Conservation (phyloP, 805 yeast species). For the Jamesozyma hellenica region DNA sequence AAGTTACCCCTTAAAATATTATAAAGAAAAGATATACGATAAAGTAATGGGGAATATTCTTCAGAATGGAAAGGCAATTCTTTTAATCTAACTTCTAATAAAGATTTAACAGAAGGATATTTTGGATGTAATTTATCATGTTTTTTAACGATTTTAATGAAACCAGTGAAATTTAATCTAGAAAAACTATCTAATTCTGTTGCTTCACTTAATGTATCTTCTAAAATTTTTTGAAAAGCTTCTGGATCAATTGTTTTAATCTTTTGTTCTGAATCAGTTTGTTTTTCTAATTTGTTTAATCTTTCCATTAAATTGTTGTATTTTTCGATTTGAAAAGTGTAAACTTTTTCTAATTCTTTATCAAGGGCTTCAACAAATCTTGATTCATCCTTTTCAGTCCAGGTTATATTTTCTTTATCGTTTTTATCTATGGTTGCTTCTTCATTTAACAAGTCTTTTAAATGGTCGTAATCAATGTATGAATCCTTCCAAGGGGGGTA, state of each 20-base stretch:
- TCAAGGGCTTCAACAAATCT: constrained; percentile 59
- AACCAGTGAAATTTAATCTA: constrained; percentile 88
- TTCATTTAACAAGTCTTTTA: constrained; percentile 63
- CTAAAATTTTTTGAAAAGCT: constrained; percentile 57
- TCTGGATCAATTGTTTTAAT: constrained; percentile 44
- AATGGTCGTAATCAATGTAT: constrained; percentile 54
- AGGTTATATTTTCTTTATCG: constrained; percentile 25
- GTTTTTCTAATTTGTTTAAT: constrained; percentile 53
- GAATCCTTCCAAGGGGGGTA: constrained; percentile 81
- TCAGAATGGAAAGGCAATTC: constrained; percentile 87
- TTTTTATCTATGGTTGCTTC: constrained; percentile 34
- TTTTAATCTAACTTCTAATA: constrained; percentile 77
- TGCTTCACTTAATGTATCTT: constrained; percentile 61
- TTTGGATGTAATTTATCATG: constrained; percentile 85
- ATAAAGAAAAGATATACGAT: constrained; percentile 72
- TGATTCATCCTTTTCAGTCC: constrained; percentile 67
- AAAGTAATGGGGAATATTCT: constrained; percentile 84
- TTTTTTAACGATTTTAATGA: constrained; percentile 86
- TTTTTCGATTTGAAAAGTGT: constrained; percentile 56
- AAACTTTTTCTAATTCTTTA: constrained; percentile 65
- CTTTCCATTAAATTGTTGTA: constrained; percentile 58
- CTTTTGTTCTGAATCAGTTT: constrained; percentile 36
- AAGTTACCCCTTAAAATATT: constrained; percentile 64
- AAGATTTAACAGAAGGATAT: constrained; percentile 76
- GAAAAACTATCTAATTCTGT: constrained; percentile 85